Conservation (phyloP, 73 alveolate genomes). For the Urostyla sp. region DNA sequence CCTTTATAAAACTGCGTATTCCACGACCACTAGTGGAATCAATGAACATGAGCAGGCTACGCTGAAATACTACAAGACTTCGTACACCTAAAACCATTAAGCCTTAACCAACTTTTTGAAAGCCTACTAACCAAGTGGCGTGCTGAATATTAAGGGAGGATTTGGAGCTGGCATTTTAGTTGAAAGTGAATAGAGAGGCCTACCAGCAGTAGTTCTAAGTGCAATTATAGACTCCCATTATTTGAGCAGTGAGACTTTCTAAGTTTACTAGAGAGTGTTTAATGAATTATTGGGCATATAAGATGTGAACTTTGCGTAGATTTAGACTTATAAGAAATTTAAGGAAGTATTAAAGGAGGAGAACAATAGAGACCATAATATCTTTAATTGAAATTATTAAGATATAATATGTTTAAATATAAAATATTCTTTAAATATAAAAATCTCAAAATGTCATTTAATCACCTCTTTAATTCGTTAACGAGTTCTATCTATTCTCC, state of each 20-base stretch:
- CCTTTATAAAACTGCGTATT: conserved; percentile 19
- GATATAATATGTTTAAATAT: too few species aligned
- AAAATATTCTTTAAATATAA: too few species aligned
- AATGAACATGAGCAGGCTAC: not conserved
- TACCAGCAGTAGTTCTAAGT: conserved; percentile 7
- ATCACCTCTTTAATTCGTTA: too few species aligned
- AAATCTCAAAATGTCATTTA: too few species aligned
- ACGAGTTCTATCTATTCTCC: too few species aligned
- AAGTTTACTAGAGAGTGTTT: conserved; percentile 6
- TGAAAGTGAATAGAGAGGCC: conserved; percentile 21
- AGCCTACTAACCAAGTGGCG: conserved; percentile 20
- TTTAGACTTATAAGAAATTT: not conserved
- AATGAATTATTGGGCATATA: not conserved
- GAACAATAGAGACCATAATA: conserved; percentile 32
- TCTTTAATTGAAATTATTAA: conserved; percentile 38
- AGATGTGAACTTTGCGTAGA: not conserved
- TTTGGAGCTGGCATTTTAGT: conserved; percentile 14
- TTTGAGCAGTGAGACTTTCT: conserved; percentile 37
- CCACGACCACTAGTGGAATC: conserved; percentile 31
- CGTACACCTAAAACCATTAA: not conserved
- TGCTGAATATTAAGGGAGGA: conserved; percentile 30
- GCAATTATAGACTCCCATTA: conserved; percentile 25
- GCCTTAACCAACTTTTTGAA: not conserved
- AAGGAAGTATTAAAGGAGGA: conserved; percentile 41
- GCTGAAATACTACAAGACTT: conserved; percentile 4